These are phyloP conservation scores for Clitopilus hobsonii DNA, from an alignment of 768 basidiomycete species.

Conservation along the genomic window DNA sequence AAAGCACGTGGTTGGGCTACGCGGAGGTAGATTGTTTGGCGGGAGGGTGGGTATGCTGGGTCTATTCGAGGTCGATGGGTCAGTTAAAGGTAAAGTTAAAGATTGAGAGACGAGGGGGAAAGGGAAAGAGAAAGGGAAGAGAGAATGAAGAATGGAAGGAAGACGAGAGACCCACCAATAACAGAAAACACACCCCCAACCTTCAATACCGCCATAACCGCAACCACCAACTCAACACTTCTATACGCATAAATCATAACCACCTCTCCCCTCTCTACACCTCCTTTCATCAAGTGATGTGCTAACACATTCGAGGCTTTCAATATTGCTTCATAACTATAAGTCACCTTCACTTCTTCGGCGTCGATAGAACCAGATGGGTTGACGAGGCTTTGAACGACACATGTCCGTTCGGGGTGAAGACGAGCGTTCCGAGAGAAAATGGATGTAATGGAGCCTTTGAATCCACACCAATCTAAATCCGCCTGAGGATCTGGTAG, in stretches of 20 bases:
- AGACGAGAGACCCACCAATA: slow-evolving; percentile 59
- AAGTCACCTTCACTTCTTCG: slow-evolving; percentile 52
- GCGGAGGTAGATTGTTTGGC: slow-evolving; percentile 89
- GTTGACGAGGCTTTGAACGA: slow-evolving; percentile 71
- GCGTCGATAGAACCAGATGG: slow-evolving; percentile 23
- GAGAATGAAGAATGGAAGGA: not conserved
- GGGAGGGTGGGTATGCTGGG: slow-evolving; percentile 91
- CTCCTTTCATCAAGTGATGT: slow-evolving; percentile 81
- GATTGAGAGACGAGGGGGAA: too few relatives aligned
- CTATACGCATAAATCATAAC: slow-evolving; percentile 98
- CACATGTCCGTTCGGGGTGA: slow-evolving; percentile 82
- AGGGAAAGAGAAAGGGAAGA: not conserved
- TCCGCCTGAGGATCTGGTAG: slow-evolving; percentile 85
- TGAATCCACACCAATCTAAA: slow-evolving; percentile 96
- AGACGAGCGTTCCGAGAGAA: slow-evolving; percentile 83
- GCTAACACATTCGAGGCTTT: slow-evolving; percentile 85
- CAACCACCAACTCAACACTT: slow-evolving; percentile 93
- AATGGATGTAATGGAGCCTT: slow-evolving; percentile 94
- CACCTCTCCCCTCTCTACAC: slow-evolving; percentile 89
- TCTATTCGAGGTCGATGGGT: too few relatives aligned
- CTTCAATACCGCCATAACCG: slow-evolving; percentile 95
- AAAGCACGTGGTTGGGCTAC: slow-evolving; percentile 92
- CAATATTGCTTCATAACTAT: slow-evolving; percentile 78
- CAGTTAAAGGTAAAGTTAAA: too few relatives aligned
- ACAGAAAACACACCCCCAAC: slow-evolving; percentile 97